Evolutionary conservation across 345 rosid species (phyloP), one percentile per base, ranked within the genome.

Genomic region (Melaleuca alternifolia): DNA sequence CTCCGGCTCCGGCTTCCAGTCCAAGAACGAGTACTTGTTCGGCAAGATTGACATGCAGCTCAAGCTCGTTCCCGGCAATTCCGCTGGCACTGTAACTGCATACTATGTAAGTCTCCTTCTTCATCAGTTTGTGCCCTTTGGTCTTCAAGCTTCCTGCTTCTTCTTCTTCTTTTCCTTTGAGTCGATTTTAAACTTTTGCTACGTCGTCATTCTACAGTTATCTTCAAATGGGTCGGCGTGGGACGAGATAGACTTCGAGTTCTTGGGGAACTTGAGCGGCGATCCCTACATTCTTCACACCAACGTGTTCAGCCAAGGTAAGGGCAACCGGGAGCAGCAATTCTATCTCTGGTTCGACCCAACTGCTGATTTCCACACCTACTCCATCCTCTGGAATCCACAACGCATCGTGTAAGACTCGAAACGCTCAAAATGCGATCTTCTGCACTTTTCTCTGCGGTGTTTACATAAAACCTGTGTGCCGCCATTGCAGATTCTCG

Each of bases 41-140:
- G 98, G 95, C 20, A 93, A 91, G 89, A 90, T 94, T 18, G 94
- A 93, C 88, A 92, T 95, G 95, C 92, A 93, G 56, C 90, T 95
- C 50, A 95, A 95, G 89, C 95, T 95, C 26, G 98, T 94, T 21
- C 89, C 95, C 11, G 98, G 96, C n/a, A 93, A 95, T 84, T 95
- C 98, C 9, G 98, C 98, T 2, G 98, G 98, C 89, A 94, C 97
- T 11, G 96, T 95, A 84, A 95, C 96, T 2, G 92, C 98, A 5
- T 94, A 89, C 87, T 94, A 71, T 33, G 79, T 71, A 71, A 71
- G 79, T 71, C 24, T 71, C 48, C 86, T 5, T 56, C 57, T 26
- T 15, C 53, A 33, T 14, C 24, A 54, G 41, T 23, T 5, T 9
- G n/a, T 11, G 50, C 51, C 44, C 10, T 6, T 8, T 48, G 1